Evolutionary conservation across 768 basidiomycete genomes (phyloP), one percentile per base, ranked within the genome.

Genomic region (Russula emetica): DNA sequence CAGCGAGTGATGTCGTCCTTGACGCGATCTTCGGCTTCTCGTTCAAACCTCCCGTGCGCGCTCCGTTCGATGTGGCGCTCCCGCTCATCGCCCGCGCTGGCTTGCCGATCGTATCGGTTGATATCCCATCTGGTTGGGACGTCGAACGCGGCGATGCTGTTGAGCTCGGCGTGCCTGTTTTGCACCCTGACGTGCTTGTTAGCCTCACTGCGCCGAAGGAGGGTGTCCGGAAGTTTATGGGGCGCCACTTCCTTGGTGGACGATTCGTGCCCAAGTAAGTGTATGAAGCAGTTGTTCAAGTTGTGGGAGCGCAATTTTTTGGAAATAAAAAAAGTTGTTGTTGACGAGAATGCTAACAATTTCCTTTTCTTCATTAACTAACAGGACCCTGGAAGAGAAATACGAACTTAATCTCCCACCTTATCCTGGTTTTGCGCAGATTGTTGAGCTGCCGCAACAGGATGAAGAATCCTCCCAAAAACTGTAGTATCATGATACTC

Each of bases 11-110:
- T 73, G 85, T 97, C 49, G 82, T 98, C 22, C 79, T 99, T 59
- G 97, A 99, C 71, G 93, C 95, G 5, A 90, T 99, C 62, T 99
- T 99, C 70, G 97, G 96, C 5, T 98, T 99, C 78, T 98, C 95
- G 1, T 99, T 98, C 83, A 81, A 88, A 63, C 88, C 90, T 0
- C 95, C 97, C 40, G 82, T 94, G 6, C 88, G 97, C 13, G 75
- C 87, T 9, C 97, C 97, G 0, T 99, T 98, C 75, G 86, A 93
- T 69, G 71, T 76, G 0, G 87, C 87, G 44, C 81, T 99, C 1
- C 79, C 82, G 9, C 78, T 91, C 8, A 76, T 97, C 50, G 77
- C 82, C 1, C 71, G 79, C 18, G 85, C 87, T 5, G 73, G 78
- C 8, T 78, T 92, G 16, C 95, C 97, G 0, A 90, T 98, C 70